Evolutionary conservation across 2,329 filamentous ascomycete genomes (phyloP).

Genomic region (Achaetomium macrosporum): DNA sequence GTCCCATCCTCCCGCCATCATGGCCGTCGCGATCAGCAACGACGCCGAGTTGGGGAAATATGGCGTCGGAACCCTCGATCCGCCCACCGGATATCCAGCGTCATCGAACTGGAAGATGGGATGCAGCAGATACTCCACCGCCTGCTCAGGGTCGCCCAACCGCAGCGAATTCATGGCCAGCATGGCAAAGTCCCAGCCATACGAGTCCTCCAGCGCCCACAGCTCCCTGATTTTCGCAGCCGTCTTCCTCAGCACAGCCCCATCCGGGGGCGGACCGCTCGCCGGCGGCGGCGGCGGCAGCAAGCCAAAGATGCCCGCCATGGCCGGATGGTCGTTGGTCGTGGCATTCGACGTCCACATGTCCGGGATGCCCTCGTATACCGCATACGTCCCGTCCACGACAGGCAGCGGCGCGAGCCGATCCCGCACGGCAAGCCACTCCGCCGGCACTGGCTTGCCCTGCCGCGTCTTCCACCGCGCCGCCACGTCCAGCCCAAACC

Average conservation of each 20-base stretch:
- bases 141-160: slow-evolving; percentile 35
- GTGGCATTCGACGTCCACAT: slow-evolving; percentile 39
- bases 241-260: slow-evolving; percentile 33
- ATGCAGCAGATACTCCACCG: slow-evolving; percentile 42
- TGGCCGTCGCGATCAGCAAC: slow-evolving; percentile 46
- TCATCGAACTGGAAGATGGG: slow-evolving; percentile 50
- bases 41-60: slow-evolving; percentile 49
- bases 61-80: slow-evolving; percentile 48
- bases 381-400: slow-evolving; percentile 44
- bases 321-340: slow-evolving; percentile 38
- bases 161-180: slow-evolving; percentile 40
- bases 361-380: slow-evolving; percentile 45
- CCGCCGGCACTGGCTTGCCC: slow-evolving; percentile 35
- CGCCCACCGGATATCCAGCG: slow-evolving; percentile 49
- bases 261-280: slow-evolving; percentile 32
- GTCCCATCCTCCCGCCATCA: slow-evolving; percentile 55
- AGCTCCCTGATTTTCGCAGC: slow-evolving; percentile 34
- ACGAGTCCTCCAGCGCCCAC: slow-evolving; percentile 37
- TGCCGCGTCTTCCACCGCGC: slow-evolving; percentile 46
- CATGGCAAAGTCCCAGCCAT: slow-evolving; percentile 42
- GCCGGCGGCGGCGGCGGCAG: slow-evolving; percentile 37
- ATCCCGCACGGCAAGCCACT: slow-evolving; percentile 44
- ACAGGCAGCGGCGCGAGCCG: slow-evolving; percentile 49
- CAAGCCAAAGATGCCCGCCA: slow-evolving; percentile 39
- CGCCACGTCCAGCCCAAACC: slow-evolving; percentile 52